Evolutionary conservation across 352 stramenopile genomes (phyloP).

Genomic region (Phytophthora tentaculata): DNA sequence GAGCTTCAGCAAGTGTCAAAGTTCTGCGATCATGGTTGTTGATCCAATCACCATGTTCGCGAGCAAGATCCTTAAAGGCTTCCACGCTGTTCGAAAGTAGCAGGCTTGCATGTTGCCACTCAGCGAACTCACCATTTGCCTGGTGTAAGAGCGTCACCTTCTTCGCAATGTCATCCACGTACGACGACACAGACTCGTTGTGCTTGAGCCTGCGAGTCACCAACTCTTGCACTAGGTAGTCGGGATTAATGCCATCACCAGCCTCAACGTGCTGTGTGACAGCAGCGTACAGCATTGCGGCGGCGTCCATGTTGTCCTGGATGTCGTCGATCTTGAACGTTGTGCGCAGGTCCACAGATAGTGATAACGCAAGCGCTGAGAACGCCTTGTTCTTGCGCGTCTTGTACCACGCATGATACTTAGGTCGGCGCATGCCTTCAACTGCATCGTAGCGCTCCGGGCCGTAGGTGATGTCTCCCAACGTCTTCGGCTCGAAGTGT

Average conservation of each 20-base stretch:
- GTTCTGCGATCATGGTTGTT: background rate
- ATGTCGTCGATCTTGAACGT: conserved; percentile 16
- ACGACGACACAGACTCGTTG: background rate
- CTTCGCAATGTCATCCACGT: background rate
- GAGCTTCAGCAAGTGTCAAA: background rate
- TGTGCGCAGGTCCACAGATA: conserved; percentile 2
- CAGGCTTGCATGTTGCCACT: background rate
- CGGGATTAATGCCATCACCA: conserved; percentile 5
- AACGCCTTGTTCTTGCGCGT: conserved; percentile 14
- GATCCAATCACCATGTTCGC: background rate
- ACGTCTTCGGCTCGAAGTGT: conserved; percentile 2
- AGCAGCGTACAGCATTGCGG: background rate
- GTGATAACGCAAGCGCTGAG: conserved; percentile 10
- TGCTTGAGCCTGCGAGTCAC: background rate
- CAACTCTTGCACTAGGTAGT: conserved; percentile 6
- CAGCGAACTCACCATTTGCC: background rate
- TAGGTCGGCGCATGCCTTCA: background rate
- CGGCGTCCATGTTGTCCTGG: conserved; percentile 5
- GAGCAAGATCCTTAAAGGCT: background rate
- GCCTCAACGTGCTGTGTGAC: conserved; percentile 8
- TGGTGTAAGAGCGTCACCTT: conserved; percentile 1
- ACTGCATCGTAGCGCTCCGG: background rate
- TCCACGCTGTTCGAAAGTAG: background rate
- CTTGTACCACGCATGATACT: conserved; percentile 6
- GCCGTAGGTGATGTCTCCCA: conserved; percentile 10